These are phyloP conservation scores for Esteya vermicola DNA, from an alignment of 2,329 filamentous ascomycete species.

Conservation along the genomic window DNA sequence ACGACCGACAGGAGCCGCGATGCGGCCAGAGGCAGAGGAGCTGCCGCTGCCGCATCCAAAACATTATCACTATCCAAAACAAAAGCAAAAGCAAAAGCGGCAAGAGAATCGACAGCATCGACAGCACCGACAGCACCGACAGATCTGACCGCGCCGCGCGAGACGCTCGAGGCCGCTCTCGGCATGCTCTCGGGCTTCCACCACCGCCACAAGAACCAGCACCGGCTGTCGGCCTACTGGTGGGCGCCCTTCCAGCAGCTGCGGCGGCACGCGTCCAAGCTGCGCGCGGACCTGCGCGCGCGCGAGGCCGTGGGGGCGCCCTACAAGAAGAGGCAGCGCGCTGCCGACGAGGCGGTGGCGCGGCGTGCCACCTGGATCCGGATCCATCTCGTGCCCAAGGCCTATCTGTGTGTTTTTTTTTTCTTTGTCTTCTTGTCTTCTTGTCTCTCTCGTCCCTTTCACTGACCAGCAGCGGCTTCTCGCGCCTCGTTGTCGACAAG, in stretches of 20 bases:
- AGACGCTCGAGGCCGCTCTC: slow-evolving; percentile 23
- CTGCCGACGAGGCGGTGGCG: not conserved
- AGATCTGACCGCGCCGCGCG: slow-evolving; percentile 9
- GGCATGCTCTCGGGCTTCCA: slow-evolving; percentile 57
- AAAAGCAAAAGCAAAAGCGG: too few species aligned
- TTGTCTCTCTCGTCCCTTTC: not conserved
- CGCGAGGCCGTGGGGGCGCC: slow-evolving; percentile 12
- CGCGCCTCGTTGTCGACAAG: slow-evolving; percentile 54
- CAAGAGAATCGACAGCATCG: too few species aligned
- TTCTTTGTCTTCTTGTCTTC: slow-evolving; percentile 1
- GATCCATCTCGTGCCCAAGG: slow-evolving; percentile 23
- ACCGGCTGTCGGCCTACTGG: slow-evolving; percentile 60
- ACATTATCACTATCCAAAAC: too few species aligned
- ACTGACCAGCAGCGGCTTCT: slow-evolving; percentile 38
- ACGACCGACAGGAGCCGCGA: too few species aligned
- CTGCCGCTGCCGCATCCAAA: too few species aligned
- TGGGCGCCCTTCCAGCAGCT: slow-evolving; percentile 61
- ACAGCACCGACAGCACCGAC: too few species aligned
- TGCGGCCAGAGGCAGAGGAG: too few species aligned
- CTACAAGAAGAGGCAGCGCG: slow-evolving; percentile 15
- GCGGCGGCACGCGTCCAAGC: slow-evolving; percentile 46
- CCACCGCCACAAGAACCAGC: slow-evolving; percentile 85
- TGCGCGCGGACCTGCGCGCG: slow-evolving; percentile 31
- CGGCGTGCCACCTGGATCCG: slow-evolving; percentile 24
- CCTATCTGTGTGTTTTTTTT: slow-evolving; percentile 26